Base-by-base conservation (phyloP, 2,329 filamentous ascomycete genomes). In the Diplodia mutila region DNA sequence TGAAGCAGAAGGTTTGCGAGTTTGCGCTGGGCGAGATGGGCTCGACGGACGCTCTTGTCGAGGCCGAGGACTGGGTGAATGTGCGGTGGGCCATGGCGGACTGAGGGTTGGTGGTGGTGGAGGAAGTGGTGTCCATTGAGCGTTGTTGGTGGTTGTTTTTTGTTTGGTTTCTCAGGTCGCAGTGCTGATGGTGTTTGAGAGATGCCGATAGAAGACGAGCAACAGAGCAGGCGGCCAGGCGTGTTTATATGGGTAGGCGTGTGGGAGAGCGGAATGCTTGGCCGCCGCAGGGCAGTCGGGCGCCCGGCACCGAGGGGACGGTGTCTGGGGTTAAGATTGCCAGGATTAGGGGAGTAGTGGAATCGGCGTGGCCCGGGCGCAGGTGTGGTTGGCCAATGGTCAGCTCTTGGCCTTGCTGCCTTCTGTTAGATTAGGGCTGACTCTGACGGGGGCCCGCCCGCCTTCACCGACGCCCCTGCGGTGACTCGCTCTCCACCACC, bases 1-100 rank as follows among this genome's bases (percentile, higher is more conserved):
- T 67, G 64, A 65, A 55, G 67, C 59, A 63, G 29, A 53, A 65
- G 11, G 61, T 67, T 37, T 51, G 53, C 29, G 67, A 65, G 63
- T 37, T 52, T n/a, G 57, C 53, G 57, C 48, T 52, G 18, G 59
- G 55, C 3, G 66, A 67, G 34, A 29, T 29, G 66, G 66, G 51
- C 39, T 51, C 51, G 14, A 39, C 32, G 1, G 66, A 63, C 6
- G 64, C 51, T 23, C 18, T 32, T 27, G 64, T 55, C 27, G 65
- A 67, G 39, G 59, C 37, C 16, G 66, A 48, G 39, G 57, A 67
- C 61, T 55, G 66, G 5, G 66, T 55, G 25, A 32, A 49, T 25
- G 66, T 67, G 57, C 59, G 66, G 37, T 46, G 39, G 54, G 54
- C 48, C 57, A 64, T 67, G 51, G 18, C 34, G n/a, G 34, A 18